Evolutionary conservation across 257 asterid species (phyloP), one percentile per base, ranked within the genome.

Genomic region (Nicotiana otophora): DNA sequence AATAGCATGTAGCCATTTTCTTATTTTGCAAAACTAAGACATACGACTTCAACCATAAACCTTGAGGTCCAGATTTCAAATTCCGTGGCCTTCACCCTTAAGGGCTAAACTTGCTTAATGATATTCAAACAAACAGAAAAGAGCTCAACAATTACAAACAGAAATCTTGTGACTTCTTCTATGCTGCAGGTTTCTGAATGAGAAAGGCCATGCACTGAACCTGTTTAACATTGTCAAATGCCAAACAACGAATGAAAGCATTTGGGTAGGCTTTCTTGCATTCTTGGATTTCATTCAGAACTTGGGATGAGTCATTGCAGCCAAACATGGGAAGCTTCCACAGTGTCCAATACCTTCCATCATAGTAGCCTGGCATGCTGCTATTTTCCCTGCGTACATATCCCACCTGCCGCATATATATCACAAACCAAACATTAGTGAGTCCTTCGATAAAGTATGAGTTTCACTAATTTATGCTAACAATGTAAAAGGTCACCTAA

Each of bases 301-400:
- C 90, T 46, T 78, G 89, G 20, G 91, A 82, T 4, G 90, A 69
- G 26, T 85, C 88, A 17, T 14, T 87, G 87, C 93, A 90, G 2
- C 95, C 90, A 72, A 91, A 88, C 95, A 86, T 90, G 10, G 93
- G 95, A 85, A 91, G 86, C 85, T 88, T 88, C 92, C 93, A 88
- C 36, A 91, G 57, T 10, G 93, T 90, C 91, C 91, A 91, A 76
- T 91, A 90, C 57, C 93, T 87, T 63, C 93, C 92, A 66, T 91
- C 93, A 36, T 88, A 91, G 85, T 88, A 89, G 26, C 89, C 89
- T 46, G 95, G 91, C 82, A 90, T 84, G 81, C 60, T 86, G 81
- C 91, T 87, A 81, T 91, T 86, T 53, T 89, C 85, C 58, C 92
- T 89, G 68, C 79, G 77, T 36, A 88, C 92, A 66, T 78, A 84